phyloP scores from a whole-genome alignment of 495 filamentous ascomycete genomes.

The Recurvomyces mirabilis region DNA sequence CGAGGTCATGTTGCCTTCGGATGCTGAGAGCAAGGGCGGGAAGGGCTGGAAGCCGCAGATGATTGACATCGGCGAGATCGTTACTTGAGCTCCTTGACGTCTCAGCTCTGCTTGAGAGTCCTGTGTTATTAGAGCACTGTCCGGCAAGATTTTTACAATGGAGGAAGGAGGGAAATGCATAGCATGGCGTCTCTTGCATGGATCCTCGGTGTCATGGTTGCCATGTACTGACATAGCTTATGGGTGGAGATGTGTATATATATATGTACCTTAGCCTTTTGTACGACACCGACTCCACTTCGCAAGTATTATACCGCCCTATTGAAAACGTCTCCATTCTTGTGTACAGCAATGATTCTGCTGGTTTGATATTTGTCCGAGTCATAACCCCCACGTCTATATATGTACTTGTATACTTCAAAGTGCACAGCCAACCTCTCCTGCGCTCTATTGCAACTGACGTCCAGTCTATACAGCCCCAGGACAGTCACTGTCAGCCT shows the following conservation, averaged over 20 bases:
- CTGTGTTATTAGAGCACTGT: constrained; percentile 10
- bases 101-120: no score
- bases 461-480: background rate
- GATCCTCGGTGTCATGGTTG: no score
- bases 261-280: background rate
- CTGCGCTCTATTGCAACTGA: background rate
- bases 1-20: constrained; percentile 59
- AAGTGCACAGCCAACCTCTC: constrained; percentile 1
- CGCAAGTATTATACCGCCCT: background rate
- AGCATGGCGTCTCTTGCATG: constrained; percentile 7
- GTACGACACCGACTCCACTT: constrained; percentile 1
- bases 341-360: no score
- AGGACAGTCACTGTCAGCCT: background rate
- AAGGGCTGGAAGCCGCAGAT: constrained; percentile 71
- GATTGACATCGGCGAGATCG: constrained; percentile 82
- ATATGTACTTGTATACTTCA: no score
- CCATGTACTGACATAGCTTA: no score
- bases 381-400: no score
- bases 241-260: background rate
- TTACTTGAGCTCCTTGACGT: no score
- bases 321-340: no score
- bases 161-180: constrained; percentile 1
- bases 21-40: constrained; percentile 51
- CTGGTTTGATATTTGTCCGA: no score
- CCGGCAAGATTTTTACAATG: no score